Evolutionary conservation across 345 rosid species (phyloP), one percentile per base, ranked within the genome.

Genomic region (Heritiera fomes): DNA sequence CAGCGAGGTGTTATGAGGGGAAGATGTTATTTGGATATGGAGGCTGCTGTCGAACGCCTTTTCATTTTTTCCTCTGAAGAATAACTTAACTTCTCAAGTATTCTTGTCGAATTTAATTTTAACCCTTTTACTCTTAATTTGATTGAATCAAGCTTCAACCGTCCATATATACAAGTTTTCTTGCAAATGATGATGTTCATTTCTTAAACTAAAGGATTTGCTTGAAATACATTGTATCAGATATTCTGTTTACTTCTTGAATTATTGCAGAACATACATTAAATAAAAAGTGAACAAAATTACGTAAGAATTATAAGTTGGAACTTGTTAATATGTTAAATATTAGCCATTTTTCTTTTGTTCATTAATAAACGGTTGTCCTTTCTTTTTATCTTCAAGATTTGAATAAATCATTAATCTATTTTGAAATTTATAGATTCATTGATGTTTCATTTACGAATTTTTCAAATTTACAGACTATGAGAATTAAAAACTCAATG

Each of bases 1-100:
- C 80, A 56, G 77, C 14, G 28, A 70, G 78, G 83, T 78, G 34
- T 52, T 75, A 84, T 60, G 58, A 82, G 81, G 86, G 88, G 88
- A 40, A 81, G 91, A 40, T 76, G 55, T 70, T 80, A 85, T 79
- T 81, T 83, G 83, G 45, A 62, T 67, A 30, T 52, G 75, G 43
- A 28, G 75, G 43, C 59, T 49, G 58, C 43, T 49, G 58, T 49
- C 7, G 34, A 23, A 23, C 28, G 6, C 43, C 12, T 7, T 15
- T 38, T 43, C 14, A 3, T 41, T 2, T 40, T 38, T 7, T 4
- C 15, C 5, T 3, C 0, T 17, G 71, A 15, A 34, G 18, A 66
- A 43, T 67, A n/a, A n/a, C 50, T 41, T 17, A 65, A 41, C 6
- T 41, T 41, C 1, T 23, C 28, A 23, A 23, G 38, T 34, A 34